Base-by-base conservation (phyloP, 1,284 basidiomycete genomes). In the Pseudozyma sp. region DNA sequence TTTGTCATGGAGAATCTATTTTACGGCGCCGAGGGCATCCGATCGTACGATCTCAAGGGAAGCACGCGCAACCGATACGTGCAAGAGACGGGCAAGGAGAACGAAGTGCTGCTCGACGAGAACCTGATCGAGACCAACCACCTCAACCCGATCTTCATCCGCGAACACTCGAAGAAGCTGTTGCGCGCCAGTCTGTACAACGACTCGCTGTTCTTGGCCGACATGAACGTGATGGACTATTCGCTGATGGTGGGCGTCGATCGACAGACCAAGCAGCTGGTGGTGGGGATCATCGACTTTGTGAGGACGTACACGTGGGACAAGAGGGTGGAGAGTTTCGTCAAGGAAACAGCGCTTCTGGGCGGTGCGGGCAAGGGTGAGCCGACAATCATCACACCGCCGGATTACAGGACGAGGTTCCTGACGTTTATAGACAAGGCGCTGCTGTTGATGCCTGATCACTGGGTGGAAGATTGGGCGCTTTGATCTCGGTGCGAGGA, bases 1-100 rank as follows among this genome's bases (percentile, higher is more conserved):
- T 87, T 98, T 45, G 94, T 99, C 57, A 98, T 98, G 94, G 86
- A 99, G 85, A 99, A 99, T 80, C 87, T 99, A 13, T 96, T 97
- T 83, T 96, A 97, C 84, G 92, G 94, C 73, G 90, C 93, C 63
- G 89, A 90, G 8, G 94, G 96, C 78, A 89, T 91, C 10, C 94
- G 93, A 34, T 82, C 83, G 53, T 84, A 77, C 57, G 82, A 84
- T 58, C 73, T 84, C 42, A 83, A 84, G 56, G 81, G 81, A 16
- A 77, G 75, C 59, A 79, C 77, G 46, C 81, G 81, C 46, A 81
- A 83, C 40, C 80, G 81, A 4, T 71, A 94, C 79, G 93, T 97
- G 4, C 92, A 92, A 75, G 91, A 92, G 13, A 96, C 94, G 5
- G 95, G 95, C 37, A 88, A 92, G 76, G 90, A 92, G 76, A 95